Evolutionary conservation across 805 yeast genomes (phyloP).

Genomic region (Hanseniaspora vineae): DNA sequence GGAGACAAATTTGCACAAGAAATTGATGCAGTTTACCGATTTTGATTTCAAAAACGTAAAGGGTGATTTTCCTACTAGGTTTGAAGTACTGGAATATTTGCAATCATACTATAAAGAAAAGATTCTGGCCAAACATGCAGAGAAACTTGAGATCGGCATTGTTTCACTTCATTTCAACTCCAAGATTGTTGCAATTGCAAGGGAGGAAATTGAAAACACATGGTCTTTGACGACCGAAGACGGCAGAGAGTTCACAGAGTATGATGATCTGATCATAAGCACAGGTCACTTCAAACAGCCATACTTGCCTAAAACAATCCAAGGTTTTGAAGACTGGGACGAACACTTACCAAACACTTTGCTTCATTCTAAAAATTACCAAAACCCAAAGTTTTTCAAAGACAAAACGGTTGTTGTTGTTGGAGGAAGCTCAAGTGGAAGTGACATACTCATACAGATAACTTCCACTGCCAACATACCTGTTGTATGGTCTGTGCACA

Average conservation of each 20-base stretch:
- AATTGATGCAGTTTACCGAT: conserved; percentile 53
- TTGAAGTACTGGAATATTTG: conserved; percentile 51
- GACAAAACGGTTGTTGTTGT: conserved; percentile 25
- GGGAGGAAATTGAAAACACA: conserved; percentile 9
- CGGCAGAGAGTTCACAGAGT: conserved; percentile 21
- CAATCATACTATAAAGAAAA: conserved; percentile 32
- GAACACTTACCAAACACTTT: conserved; percentile 16
- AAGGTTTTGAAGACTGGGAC: conserved; percentile 27
- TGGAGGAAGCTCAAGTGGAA: conserved; percentile 33
- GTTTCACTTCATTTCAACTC: conserved; percentile 17
- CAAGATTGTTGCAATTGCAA: conserved; percentile 13
- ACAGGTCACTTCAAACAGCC: conserved; percentile 34
- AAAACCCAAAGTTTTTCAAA: conserved; percentile 21
- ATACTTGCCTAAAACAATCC: conserved; percentile 23
- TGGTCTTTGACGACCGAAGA: conserved; percentile 5
- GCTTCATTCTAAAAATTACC: conserved; percentile 28
- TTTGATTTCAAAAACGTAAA: conserved; percentile 34
- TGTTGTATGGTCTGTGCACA: conserved; percentile 41
- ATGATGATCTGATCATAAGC: conserved; percentile 29
- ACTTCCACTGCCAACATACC: conserved; percentile 17
- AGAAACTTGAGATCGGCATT: conserved; percentile 15
- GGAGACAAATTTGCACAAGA: conserved; percentile 57
- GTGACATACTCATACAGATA: conserved; percentile 32
- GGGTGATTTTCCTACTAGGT: conserved; percentile 45
- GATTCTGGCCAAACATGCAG: conserved; percentile 9